Conservation (phyloP, 2,329 filamentous ascomycete species). For the Chalara sp. region DNA sequence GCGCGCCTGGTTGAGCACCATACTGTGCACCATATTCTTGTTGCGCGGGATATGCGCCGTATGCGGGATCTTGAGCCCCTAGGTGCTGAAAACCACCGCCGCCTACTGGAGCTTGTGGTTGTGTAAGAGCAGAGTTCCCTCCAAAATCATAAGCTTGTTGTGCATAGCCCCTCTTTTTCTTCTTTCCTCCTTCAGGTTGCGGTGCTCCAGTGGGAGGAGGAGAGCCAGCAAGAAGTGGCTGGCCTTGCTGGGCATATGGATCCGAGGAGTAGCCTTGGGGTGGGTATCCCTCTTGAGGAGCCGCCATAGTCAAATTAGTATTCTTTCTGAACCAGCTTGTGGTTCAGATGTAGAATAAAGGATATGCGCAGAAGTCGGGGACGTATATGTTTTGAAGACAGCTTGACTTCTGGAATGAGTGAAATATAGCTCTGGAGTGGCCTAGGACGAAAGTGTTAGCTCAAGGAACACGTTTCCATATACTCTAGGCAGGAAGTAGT, state of each 20-base stretch:
- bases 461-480: conserved; percentile 24
- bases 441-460: not conserved
- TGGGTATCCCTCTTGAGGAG: conserved; percentile 44
- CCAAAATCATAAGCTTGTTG: conserved; percentile 92
- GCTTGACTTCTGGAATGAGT: no score
- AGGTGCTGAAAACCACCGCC: conserved; percentile 32
- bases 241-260: conserved; percentile 38
- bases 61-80: conserved; percentile 30
- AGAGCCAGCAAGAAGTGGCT: conserved; percentile 25
- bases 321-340: no score
- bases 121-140: conserved; percentile 66
- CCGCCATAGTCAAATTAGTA: conserved; percentile 33
- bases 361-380: no score
- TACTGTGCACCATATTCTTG: conserved; percentile 25
- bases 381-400: no score
- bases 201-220: conserved; percentile 25
- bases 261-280: conserved; percentile 38
- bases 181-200: conserved; percentile 47
- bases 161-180: conserved; percentile 94
- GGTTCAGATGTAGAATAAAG: no score
- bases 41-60: conserved; percentile 27
- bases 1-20: conserved; percentile 27
- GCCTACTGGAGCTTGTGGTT: conserved; percentile 43
- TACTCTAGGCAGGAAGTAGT: not conserved
- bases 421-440: no score